A percentile compares a stretch with the other conserved stretches of the same genome.
These are phyloP conservation scores for Nepenthes alata DNA, from an alignment of 179 eudicot genomes.

Conservation along the genomic window DNA sequence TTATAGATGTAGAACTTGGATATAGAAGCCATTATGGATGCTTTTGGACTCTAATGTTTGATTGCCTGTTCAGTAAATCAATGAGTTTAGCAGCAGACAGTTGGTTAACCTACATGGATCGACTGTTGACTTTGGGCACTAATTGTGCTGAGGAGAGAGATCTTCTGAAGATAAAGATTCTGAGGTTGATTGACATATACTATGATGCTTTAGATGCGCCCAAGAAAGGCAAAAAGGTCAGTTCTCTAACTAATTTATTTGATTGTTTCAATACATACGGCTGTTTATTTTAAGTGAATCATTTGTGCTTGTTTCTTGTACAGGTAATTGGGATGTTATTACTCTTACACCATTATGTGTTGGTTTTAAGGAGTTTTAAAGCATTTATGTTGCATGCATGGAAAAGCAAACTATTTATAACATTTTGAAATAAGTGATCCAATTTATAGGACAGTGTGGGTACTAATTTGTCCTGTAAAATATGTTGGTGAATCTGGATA, in stretches of 20 bases:
- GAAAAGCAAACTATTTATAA: too few species aligned
- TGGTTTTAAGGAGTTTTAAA: too few species aligned
- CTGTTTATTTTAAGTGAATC: neutral
- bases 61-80: constrained; percentile 27
- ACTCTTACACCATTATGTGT: too few species aligned
- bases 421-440: too few species aligned
- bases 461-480: too few species aligned
- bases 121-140: constrained; percentile 40
- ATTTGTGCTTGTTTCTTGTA: too few species aligned
- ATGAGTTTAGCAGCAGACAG: constrained; percentile 65
- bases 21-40: neutral
- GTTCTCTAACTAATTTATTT: constrained; percentile 1
- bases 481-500: too few species aligned
- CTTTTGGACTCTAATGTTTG: neutral
- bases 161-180: constrained; percentile 21
- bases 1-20: neutral
- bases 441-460: too few species aligned
- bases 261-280: too few species aligned
- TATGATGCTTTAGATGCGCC: constrained; percentile 94
- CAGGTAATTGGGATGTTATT: too few species aligned
- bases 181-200: constrained; percentile 40
- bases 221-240: constrained; percentile 67
- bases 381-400: too few species aligned
- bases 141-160: constrained; percentile 24
- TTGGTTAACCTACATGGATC: constrained; percentile 61